Evolutionary conservation across 495 filamentous ascomycete species (phyloP), one percentile per base, ranked within the genome.

Genomic region (Staphylotrichum longicolle): DNA sequence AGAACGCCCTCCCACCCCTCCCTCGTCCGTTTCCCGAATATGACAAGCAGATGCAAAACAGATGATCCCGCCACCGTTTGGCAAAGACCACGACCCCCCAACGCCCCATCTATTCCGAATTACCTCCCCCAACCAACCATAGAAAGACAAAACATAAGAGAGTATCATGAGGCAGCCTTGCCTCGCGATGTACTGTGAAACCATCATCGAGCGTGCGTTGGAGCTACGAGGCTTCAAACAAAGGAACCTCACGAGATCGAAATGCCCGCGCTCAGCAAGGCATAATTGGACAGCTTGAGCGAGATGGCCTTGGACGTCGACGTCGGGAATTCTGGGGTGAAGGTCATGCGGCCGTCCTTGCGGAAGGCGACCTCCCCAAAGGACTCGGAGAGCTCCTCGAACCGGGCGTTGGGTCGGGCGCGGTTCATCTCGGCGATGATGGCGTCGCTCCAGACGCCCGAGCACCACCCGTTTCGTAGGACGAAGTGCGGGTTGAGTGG

Each of bases 401-500:
- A 90, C 7, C 72, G 70, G 2, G 81, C 82, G 4, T 75, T 61
- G 0, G 87, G 85, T 30, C 86, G 79, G 15, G 80, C 76, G 32
- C 71, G 70, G 42, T 76, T 72, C 6, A 90, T 76, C 37, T 78
- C 75, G 27, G 79, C 74, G 4, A 89, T 70, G 58, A 89, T 90
- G 7, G 78, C 72, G 7, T 85, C 81, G 69, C 83, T 89, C 87
- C 87, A 91, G 2, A 91, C 78, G 10, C 88, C 88, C 2, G 82
- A 83, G 63, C 83, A 85, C 67, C 80, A 69, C 15, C 81, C 78
- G 62, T 83, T 72, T 12, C 75, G 70, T 12, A 89, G 73, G 62
- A 85, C 74, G 66, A 89, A 91, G 64, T 85, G 83, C 0, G 88
- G 88, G 63, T 89, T 90, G 2, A 89, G 72, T 4, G 81, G 80